Evolutionary conservation across 2,329 filamentous ascomycete species (phyloP), one percentile per base, ranked within the genome.

Genomic region (Aspergillus pseudonomiae): DNA sequence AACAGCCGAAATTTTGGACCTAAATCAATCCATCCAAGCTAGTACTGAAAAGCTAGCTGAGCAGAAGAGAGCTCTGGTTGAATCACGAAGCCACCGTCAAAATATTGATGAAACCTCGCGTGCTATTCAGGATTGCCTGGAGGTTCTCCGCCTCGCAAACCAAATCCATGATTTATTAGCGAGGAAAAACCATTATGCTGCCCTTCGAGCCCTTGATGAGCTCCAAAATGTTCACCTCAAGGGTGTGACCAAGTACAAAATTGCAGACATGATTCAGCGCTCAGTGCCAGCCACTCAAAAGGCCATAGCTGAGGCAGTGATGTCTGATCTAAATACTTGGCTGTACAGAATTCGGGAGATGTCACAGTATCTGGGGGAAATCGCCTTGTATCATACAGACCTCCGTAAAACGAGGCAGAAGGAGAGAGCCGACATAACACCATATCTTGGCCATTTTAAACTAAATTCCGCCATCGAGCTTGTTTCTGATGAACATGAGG

Each of bases 261-360:
- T 99, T 67, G 95, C 95, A 36, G 93, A 96, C 74, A 88, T 97
- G 82, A 98, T 99, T 68, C 94, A 97, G 77, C 93, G 93, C 70
- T 98, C 94, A 0, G 94, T 98, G 36, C 95, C 95, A 1, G 89
- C 92, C 4, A 97, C 93, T 1, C 93, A 97, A 73, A 93, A 92
- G 73, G 89, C 92, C 57, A 97, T 99, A 62, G 94, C 94, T 4
- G 94, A 98, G 78, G 93, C 94, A 16, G 95, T 99, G 69, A 98
- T 98, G 93, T 91, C 88, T 2, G 95, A 99, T 78, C 81, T 99
- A 61, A 98, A 98, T 74, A 97, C 93, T 0, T 99, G 95, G 95
- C 84, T 99, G 11, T 99, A 91, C 73, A 89, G 92, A 26, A 96
- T 99, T 67, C 89, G 95, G 71, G 95, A 99, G 78, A 96, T 93